Evolutionary conservation across 495 filamentous ascomycete species (phyloP).

Genomic region (Tuber aestivum): DNA sequence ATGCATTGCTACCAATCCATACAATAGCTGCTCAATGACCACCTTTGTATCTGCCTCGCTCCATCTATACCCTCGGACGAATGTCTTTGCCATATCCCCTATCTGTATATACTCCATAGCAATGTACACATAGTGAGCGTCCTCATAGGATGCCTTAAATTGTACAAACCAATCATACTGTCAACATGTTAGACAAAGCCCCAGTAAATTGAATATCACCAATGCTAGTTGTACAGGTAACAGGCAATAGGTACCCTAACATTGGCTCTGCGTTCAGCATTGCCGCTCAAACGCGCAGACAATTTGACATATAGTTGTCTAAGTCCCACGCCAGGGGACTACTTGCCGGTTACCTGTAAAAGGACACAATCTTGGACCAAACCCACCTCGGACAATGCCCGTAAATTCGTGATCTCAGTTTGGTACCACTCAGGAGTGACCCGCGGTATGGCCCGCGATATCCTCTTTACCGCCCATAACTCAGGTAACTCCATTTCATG

Average conservation of each 20-base stretch:
- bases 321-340: no score
- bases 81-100: neutral
- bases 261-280: no score
- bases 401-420: neutral
- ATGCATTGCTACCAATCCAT: conserved; percentile 6
- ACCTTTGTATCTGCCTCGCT: neutral
- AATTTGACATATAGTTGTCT: no score
- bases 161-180: neutral
- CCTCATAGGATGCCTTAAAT: neutral
- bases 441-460: neutral
- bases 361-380: neutral
- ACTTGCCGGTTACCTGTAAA: neutral
- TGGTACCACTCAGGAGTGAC: neutral
- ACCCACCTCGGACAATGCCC: neutral
- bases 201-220: neutral
- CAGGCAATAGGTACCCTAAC: no score
- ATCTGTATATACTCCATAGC: neutral
- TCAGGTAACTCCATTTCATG: neutral
- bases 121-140: neutral
- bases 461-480: neutral
- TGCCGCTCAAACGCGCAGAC: no score
- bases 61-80: neutral
- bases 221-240: no score
- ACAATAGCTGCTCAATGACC: neutral
- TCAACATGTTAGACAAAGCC: neutral